A percentile compares a stretch with the other conserved stretches of the same genome.
Conservation (phyloP, 2,329 filamentous ascomycete genomes). For the Ophiostoma ips region DNA sequence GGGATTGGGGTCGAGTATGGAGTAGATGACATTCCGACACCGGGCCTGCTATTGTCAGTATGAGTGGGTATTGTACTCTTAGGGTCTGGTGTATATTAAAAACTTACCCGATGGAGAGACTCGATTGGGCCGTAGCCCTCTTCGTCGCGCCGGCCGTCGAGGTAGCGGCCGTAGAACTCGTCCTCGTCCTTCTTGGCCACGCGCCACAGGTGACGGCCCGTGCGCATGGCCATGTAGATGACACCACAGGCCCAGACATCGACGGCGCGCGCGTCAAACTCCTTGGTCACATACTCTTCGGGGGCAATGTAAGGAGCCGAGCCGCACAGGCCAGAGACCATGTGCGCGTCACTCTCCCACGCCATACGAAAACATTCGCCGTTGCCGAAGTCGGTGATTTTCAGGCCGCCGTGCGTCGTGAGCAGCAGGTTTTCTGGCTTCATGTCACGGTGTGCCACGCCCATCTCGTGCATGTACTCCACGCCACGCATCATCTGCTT, state of each 20-base stretch:
- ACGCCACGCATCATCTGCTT: conserved; percentile 99
- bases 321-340: conserved; percentile 93
- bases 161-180: conserved; percentile 89
- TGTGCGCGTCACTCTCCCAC: conserved; percentile 96
- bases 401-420: conserved; percentile 81
- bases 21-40: conserved; percentile 98
- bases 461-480: conserved; percentile 99
- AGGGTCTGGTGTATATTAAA: neutral
- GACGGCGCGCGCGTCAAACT: conserved; percentile 95
- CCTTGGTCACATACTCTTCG: conserved; percentile 87
- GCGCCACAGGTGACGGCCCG: conserved; percentile 87
- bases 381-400: conserved; percentile 98
- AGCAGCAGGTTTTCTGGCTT: conserved; percentile 95
- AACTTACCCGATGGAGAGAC: conserved; percentile 76
- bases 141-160: conserved; percentile 84
- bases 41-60: conserved; percentile 53
- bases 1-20: conserved; percentile 90
- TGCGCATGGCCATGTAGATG: conserved; percentile 99
- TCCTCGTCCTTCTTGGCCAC: conserved; percentile 96
- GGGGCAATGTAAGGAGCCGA: conserved; percentile 96
- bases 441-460: conserved; percentile 88
- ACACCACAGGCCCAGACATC: conserved; percentile 98
- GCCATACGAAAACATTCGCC: conserved; percentile 99
- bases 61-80: neutral
- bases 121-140: conserved; percentile 95